Conservation (phyloP, 73 alveolate genomes). For the Tetrahymena borealis region DNA sequence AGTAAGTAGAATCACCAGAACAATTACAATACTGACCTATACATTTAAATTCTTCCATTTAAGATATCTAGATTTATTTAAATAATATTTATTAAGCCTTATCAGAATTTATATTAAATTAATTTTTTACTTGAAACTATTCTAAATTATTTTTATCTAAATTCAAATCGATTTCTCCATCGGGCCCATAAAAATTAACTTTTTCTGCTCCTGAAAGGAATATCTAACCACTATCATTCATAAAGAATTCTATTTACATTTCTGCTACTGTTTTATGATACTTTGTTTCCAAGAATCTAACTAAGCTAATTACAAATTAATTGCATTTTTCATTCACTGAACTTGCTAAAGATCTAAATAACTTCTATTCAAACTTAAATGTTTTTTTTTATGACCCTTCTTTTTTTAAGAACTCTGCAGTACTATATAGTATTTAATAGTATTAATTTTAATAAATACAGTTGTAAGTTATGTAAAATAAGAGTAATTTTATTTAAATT, state of each 20-base stretch:
- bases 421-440: background rate
- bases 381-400: slow-evolving; percentile 18
- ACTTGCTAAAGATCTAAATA: slow-evolving; percentile 21
- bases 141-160: slow-evolving; percentile 8
- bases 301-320: background rate
- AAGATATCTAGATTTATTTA: background rate
- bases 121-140: background rate
- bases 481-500: background rate
- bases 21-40: slow-evolving; percentile 32
- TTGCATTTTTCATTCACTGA: slow-evolving; percentile 18
- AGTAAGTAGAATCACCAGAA: slow-evolving; percentile 20
- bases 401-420: slow-evolving; percentile 26
- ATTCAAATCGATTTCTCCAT: slow-evolving; percentile 8
- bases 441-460: background rate
- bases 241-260: slow-evolving; percentile 24
- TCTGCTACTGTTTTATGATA: background rate
- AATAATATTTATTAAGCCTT: background rate
- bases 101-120: background rate
- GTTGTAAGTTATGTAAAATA: no score
- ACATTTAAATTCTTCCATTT: slow-evolving; percentile 18
- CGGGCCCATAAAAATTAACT: background rate
- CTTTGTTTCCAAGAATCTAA: slow-evolving; percentile 28
- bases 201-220: slow-evolving; percentile 17
- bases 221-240: slow-evolving; percentile 30
- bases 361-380: background rate